These are phyloP conservation scores for Rauvolfia tetraphylla DNA, from an alignment of 257 asterid species.

Conservation along the genomic window DNA sequence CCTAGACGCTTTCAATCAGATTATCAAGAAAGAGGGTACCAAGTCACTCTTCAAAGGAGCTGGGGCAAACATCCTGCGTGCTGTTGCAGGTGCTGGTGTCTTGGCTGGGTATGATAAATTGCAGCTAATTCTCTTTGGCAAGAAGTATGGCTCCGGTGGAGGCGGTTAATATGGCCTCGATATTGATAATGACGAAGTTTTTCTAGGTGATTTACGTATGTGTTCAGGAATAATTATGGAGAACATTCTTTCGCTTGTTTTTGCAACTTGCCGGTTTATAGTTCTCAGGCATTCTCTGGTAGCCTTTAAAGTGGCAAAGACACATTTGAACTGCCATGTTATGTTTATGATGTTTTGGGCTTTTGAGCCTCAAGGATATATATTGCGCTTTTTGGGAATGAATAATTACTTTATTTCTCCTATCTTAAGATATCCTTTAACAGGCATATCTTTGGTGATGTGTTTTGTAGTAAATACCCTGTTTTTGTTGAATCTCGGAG, in stretches of 20 bases:
- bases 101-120: conserved; percentile 71
- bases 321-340: not conserved
- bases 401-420: not conserved
- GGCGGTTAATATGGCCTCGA: conserved; percentile 31
- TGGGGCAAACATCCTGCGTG: conserved; percentile 76
- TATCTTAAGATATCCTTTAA: not conserved
- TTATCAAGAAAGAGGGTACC: conserved; percentile 58
- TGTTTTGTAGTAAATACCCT: too few species aligned
- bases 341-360: not conserved
- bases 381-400: not conserved
- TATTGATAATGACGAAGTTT: conserved; percentile 33
- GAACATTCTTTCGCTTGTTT: not conserved
- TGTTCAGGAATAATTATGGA: conserved; percentile 11
- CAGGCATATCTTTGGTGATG: not conserved
- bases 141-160: conserved; percentile 71
- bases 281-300: not conserved
- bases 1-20: conserved; percentile 56
- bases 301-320: not conserved
- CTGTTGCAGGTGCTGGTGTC: conserved; percentile 82
- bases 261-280: not conserved
- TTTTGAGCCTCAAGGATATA: not conserved
- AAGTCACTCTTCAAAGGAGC: conserved; percentile 76
- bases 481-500: too few species aligned
- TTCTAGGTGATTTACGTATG: conserved; percentile 4
- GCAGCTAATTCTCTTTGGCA: conserved; percentile 61